phyloP scores from a whole-genome alignment of 2,329 filamentous ascomycete species.

The Domatiomyces globalis region DNA sequence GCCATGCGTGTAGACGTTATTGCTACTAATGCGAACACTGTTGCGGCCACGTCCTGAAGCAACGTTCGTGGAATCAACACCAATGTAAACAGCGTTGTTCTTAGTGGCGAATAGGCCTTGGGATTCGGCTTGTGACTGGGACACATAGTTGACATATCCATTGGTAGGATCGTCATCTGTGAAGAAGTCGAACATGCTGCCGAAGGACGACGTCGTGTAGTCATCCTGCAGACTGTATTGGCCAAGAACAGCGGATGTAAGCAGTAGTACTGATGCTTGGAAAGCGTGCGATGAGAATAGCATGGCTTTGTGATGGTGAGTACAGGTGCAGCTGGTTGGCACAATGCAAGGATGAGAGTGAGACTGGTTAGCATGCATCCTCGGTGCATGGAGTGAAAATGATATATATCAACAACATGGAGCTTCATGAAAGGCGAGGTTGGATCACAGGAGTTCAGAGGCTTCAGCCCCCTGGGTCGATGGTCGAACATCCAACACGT shows the following conservation, averaged over 20 bases:
- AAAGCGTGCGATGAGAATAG: no score
- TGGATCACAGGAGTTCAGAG: no score
- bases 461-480: no score
- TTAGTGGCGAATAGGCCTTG: conserved; percentile 44
- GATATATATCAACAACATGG: no score
- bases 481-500: no score
- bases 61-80: conserved; percentile 49
- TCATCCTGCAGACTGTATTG: conserved; percentile 34
- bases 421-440: no score
- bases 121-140: conserved; percentile 41
- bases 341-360: no score
- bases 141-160: conserved; percentile 60
- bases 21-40: conserved; percentile 58
- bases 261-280: neutral
- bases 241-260: conserved; percentile 11
- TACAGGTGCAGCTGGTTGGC: no score
- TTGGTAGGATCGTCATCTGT: conserved; percentile 52
- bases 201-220: conserved; percentile 35
- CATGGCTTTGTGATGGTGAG: no score
- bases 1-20: conserved; percentile 48
- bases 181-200: conserved; percentile 39
- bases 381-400: no score
- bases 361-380: no score
- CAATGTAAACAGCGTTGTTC: conserved; percentile 49
- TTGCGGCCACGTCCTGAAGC: conserved; percentile 47